A percentile compares a stretch with the other conserved stretches of the same genome.
Conservation (phyloP, 1,284 basidiomycete genomes). For the Sutorius eximius region DNA sequence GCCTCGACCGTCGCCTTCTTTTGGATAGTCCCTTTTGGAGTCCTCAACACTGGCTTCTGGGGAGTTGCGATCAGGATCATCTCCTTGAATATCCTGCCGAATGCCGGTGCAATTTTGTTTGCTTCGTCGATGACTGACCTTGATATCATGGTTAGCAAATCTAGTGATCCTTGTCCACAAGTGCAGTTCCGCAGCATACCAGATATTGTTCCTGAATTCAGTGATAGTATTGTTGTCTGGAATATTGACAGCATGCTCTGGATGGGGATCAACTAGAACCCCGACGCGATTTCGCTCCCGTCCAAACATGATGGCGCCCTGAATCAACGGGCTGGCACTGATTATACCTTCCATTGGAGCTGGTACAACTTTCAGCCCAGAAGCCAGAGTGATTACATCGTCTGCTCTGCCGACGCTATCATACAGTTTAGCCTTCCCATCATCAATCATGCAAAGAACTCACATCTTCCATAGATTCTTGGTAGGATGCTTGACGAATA, state of each 20-base stretch:
- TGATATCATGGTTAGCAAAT: background rate
- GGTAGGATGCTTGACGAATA: slow-evolving; percentile 32
- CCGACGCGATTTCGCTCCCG: slow-evolving; percentile 37
- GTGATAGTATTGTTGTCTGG: background rate
- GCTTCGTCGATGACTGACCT: slow-evolving; percentile 26
- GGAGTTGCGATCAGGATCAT: slow-evolving; percentile 21
- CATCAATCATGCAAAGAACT: background rate
- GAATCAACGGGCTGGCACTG: slow-evolving; percentile 26
- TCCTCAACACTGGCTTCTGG: slow-evolving; percentile 20
- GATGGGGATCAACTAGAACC: slow-evolving; percentile 36
- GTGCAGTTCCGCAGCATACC: background rate
- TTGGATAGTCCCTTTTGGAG: slow-evolving; percentile 23
- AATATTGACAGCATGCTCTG: slow-evolving; percentile 23
- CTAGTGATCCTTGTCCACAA: background rate
- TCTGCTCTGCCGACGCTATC: slow-evolving; percentile 22
- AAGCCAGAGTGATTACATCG: slow-evolving; percentile 28
- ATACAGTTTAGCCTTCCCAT: background rate
- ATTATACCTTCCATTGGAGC: slow-evolving; percentile 30
- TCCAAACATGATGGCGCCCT: slow-evolving; percentile 15
- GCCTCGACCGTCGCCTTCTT: slow-evolving; percentile 17
- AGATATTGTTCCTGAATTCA: slow-evolving; percentile 5
- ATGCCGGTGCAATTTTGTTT: slow-evolving; percentile 20
- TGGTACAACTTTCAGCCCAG: slow-evolving; percentile 32
- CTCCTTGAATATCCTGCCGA: slow-evolving; percentile 30
- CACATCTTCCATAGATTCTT: slow-evolving; percentile 32